These are phyloP conservation scores for Clarireedia homoeocarpa DNA, from an alignment of 2,329 filamentous ascomycete species.

Conservation along the genomic window DNA sequence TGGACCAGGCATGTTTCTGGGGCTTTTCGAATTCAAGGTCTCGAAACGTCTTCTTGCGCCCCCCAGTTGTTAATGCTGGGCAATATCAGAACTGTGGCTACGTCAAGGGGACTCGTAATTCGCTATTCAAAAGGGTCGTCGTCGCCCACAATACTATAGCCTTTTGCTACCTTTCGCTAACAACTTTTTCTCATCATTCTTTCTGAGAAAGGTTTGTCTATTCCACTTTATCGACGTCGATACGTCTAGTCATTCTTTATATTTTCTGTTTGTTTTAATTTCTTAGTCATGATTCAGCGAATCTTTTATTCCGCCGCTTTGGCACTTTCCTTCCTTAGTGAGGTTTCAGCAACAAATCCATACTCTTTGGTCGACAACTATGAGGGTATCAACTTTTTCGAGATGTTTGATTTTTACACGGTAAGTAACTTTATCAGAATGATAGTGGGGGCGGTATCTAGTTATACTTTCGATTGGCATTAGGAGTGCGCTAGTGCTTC, in stretches of 20 bases:
- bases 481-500: background rate
- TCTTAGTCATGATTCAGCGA: conserved; percentile 13
- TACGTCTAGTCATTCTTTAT: conserved; percentile 22
- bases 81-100: background rate
- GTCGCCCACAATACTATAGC: conserved; percentile 1
- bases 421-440: conserved; percentile 15
- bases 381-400: conserved; percentile 35
- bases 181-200: conserved; percentile 8
- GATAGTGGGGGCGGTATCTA: background rate
- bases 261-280: conserved; percentile 10
- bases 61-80: conserved; percentile 1
- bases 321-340: conserved; percentile 8
- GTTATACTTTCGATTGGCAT: background rate
- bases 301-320: conserved; percentile 1
- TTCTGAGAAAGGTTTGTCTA: conserved; percentile 5
- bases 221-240: conserved; percentile 13
- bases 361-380: conserved; percentile 27
- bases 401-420: conserved; percentile 46
- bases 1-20: background rate
- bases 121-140: conserved; percentile 6
- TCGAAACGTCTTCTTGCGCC: background rate
- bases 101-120: background rate
- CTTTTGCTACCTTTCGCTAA: background rate
- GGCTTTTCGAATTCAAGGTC: background rate
- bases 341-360: conserved; percentile 10